Evolutionary conservation across 75 land plant genomes (phyloP).

Genomic region (Pinus tabuliformis): DNA sequence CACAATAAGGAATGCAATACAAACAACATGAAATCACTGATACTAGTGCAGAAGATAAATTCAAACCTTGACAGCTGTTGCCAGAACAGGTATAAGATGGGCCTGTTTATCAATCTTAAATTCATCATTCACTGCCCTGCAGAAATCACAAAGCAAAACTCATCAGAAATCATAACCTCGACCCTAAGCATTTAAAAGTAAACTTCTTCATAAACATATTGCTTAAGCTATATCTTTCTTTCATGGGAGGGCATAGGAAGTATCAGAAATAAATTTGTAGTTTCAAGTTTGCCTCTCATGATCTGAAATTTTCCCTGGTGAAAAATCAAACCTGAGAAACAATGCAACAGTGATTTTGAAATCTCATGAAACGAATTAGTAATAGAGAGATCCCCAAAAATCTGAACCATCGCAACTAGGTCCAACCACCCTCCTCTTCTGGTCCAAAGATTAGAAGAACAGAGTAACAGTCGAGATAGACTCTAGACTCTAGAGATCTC

Average conservation of each 20-base stretch:
- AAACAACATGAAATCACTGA: neutral
- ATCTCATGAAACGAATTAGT: neutral
- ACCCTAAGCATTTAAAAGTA: neutral
- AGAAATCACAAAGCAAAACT: slow-evolving; percentile 6
- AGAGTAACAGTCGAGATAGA: neutral
- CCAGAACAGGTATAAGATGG: slow-evolving; percentile 87
- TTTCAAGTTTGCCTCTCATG: neutral
- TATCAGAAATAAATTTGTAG: neutral
- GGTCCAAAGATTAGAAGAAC: neutral
- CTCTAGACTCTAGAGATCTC: neutral
- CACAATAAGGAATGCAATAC: neutral
- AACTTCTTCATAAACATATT: neutral
- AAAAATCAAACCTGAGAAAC: neutral
- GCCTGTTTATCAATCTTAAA: slow-evolving; percentile 87
- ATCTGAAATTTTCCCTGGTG: no score
- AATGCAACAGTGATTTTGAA: neutral
- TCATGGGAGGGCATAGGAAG: neutral
- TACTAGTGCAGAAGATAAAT: neutral
- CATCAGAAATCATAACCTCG: neutral
- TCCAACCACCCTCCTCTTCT: neutral
- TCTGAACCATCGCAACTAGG: neutral
- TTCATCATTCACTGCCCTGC: slow-evolving; percentile 78
- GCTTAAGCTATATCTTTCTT: neutral
- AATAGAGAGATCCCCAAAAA: neutral
- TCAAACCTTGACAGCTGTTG: slow-evolving; percentile 81